A percentile compares a stretch with the other conserved stretches of the same genome.
Conservation (phyloP, 768 basidiomycete species). For the Leccinellum luteum region DNA sequence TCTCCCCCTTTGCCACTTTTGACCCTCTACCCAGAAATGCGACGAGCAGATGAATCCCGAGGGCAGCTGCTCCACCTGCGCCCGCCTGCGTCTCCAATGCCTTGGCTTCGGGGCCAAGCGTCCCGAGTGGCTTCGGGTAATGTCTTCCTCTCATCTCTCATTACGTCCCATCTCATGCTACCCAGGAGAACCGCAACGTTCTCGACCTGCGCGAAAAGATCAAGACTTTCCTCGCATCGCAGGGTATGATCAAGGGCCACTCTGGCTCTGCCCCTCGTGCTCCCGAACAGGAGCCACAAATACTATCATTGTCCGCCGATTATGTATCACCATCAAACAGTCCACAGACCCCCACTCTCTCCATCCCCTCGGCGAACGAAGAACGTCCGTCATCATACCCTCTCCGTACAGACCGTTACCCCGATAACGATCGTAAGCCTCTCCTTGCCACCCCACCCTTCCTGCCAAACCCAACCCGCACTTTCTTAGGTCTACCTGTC, state of each 20-base stretch:
- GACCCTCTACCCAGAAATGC: constrained; percentile 60
- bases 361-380: constrained; percentile 40
- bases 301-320: constrained; percentile 48
- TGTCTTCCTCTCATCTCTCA: background rate
- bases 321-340: constrained; percentile 40
- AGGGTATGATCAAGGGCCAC: constrained; percentile 90
- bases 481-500: constrained; percentile 24
- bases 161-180: constrained; percentile 8
- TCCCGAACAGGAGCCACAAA: constrained; percentile 53
- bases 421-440: constrained; percentile 30
- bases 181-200: constrained; percentile 68
- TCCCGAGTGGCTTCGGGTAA: constrained; percentile 80
- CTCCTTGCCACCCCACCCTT: background rate
- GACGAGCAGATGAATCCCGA: constrained; percentile 66
- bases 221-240: constrained; percentile 72
- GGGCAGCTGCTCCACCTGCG: constrained; percentile 72
- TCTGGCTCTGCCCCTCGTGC: constrained; percentile 65
- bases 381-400: constrained; percentile 37
- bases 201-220: constrained; percentile 71
- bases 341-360: constrained; percentile 48
- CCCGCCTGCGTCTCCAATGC: constrained; percentile 78
- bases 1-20: constrained; percentile 7
- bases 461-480: background rate
- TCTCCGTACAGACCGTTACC: constrained; percentile 28
- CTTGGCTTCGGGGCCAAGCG: constrained; percentile 84